A percentile compares a stretch with the other conserved stretches of the same genome.
phyloP scores from a whole-genome alignment of 441 rosid species.

The Bruguiera hainesii region DNA sequence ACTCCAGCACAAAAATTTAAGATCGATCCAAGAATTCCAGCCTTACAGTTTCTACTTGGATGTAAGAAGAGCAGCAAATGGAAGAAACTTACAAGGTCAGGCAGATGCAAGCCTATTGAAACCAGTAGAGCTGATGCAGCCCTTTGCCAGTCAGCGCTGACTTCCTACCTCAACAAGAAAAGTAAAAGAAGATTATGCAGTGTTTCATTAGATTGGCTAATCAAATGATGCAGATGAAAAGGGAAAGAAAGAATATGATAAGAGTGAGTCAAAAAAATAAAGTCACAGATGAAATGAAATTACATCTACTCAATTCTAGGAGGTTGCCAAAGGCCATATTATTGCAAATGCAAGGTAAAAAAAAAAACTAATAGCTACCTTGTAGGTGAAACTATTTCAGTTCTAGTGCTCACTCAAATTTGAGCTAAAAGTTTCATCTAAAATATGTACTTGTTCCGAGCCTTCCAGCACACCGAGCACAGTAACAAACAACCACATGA shows the following conservation, averaged over 20 bases:
- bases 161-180: slow-evolving; percentile 51
- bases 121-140: slow-evolving; percentile 87
- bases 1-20: neutral
- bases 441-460: neutral
- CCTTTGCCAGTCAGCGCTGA: slow-evolving; percentile 92
- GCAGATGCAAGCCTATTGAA: slow-evolving; percentile 86
- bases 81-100: slow-evolving; percentile 78
- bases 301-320: no score
- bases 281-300: no score
- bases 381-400: no score
- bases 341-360: no score
- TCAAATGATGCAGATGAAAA: slow-evolving; percentile 5
- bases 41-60: neutral
- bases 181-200: slow-evolving; percentile 1
- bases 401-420: no score
- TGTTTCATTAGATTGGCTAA: neutral
- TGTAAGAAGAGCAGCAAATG: slow-evolving; percentile 1
- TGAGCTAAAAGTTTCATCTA: no score
- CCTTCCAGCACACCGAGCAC: no score
- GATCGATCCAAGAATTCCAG: neutral
- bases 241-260: neutral
- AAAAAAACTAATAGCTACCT: no score
- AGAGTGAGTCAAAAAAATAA: no score
- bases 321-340: no score
- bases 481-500: no score